These are phyloP conservation scores for Lichenothelia convexa DNA, from an alignment of 495 filamentous ascomycete species.

Conservation along the genomic window DNA sequence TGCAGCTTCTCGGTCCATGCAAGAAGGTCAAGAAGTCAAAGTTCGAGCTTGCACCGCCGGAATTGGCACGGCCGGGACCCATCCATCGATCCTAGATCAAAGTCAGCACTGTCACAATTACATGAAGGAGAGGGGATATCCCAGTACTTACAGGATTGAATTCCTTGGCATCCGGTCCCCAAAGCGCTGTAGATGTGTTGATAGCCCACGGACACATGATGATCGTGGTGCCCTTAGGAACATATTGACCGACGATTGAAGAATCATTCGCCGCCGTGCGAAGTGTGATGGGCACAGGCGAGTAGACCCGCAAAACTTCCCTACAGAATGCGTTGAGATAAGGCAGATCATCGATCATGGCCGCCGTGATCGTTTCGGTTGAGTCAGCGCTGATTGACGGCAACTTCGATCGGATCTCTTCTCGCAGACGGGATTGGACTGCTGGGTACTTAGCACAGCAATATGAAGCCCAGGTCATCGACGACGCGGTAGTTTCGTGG, in stretches of 20 bases:
- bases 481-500: slow-evolving; percentile 57
- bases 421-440: slow-evolving; percentile 37
- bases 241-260: slow-evolving; percentile 33
- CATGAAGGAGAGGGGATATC: too few species aligned
- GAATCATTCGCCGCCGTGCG: slow-evolving; percentile 48
- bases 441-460: slow-evolving; percentile 38
- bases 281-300: slow-evolving; percentile 41
- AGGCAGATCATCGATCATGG: slow-evolving; percentile 33
- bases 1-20: slow-evolving; percentile 29
- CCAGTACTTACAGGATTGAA: slow-evolving; percentile 28
- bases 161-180: slow-evolving; percentile 21
- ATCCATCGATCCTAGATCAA: too few species aligned
- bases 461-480: slow-evolving; percentile 42
- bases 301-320: slow-evolving; percentile 38
- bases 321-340: slow-evolving; percentile 46
- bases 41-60: slow-evolving; percentile 23
- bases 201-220: slow-evolving; percentile 29
- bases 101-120: too few species aligned
- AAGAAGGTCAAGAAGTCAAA: slow-evolving; percentile 25
- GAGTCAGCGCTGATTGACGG: slow-evolving; percentile 32
- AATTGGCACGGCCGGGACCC: too few species aligned
- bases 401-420: slow-evolving; percentile 42
- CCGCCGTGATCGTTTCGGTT: slow-evolving; percentile 27
- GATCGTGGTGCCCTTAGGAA: slow-evolving; percentile 37
- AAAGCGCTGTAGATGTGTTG: slow-evolving; percentile 18